Evolutionary conservation across 2,329 filamentous ascomycete species (phyloP), one percentile per base, ranked within the genome.

Genomic region (Monosporascus sp.): DNA sequence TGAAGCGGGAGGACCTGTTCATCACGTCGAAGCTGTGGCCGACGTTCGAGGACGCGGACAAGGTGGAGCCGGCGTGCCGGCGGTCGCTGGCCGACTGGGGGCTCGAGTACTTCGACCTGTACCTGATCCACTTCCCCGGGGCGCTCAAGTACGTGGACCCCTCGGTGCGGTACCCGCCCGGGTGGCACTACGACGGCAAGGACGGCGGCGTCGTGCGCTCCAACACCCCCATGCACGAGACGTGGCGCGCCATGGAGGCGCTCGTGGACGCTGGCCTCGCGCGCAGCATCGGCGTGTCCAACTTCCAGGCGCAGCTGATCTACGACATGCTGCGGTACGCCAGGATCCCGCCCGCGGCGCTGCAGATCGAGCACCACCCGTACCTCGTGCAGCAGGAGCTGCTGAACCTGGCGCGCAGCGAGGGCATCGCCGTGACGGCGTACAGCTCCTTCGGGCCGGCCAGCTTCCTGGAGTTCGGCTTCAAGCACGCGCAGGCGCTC

Each of bases 21-120:
- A 85, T 96, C 68, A 88, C 92, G 60, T 91, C 87, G 73, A 96
- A 96, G 79, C 86, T 96, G 54, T 96, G 91, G 91, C 91, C 93
- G 77, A 86, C 86, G 61, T 96, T 91, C 82, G 90, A 96, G 78
- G 87, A 93, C 65, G 79, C 79, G 63, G 86, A 93, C 62, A 80
- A 81, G 63, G 89, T 93, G 58, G 84, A 87, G 73, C 85, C 85
- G 54, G 91, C 94, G 68, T 81, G 78, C 72, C 83, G 83, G 71
- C 86, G 86, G 68, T 88, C 92, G 74, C 84, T 92, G 57, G 81
- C 84, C 61, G 88, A 93, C 78, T 93, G 89, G 85, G 86, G 87
- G 58, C 70, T 95, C 56, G 90, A 92, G 66, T 95, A 95, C 79
- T 92, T 96, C 71, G 91, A 96, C 71, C 83, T 95, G 60, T 96